Evolutionary conservation across 108 stramenopile genomes (phyloP), one percentile per base, ranked within the genome.

Genomic region (Cyclotella sp.): DNA sequence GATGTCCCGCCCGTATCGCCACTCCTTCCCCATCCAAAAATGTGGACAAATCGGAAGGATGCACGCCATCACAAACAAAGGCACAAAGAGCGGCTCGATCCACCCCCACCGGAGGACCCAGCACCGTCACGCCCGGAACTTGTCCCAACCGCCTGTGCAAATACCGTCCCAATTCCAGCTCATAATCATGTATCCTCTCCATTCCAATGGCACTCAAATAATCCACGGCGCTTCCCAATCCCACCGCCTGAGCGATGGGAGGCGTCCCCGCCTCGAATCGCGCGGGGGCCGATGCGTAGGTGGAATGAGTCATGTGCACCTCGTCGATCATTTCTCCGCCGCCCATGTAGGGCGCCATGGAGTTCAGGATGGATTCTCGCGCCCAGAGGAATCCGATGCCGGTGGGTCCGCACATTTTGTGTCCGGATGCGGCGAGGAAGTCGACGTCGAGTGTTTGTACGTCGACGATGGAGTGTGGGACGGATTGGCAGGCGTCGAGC

Each of bases 371-470:
- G 0, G 81, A 82, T 72, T 92, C 89, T 52, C 66, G 79, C 0
- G 91, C 96, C 94, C 94, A 98, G 0, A 99, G 87, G 61, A 97
- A 94, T 0, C 97, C 98, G 72, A 99, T 94, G 4, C 99, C 99
- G 41, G 97, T 99, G 10, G 99, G 98, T 10, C 95, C 98, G 61
- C 97, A 97, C 87, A 97, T 96, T 87, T 99, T 99, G 79, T 99
- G 99, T 18, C 98, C 98, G 22, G 97, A 97, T 15, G 95, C 84
- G 19, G 96, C 97, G 39, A 99, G 55, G 73, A 98, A 97, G 81
- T 99, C 99, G 19, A 95, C 90, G n/a, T 91, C 93, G 16, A 97
- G 73, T 19, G 80, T 79, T 78, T 90, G 90, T 1, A 98, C 97
- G 71, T 98, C 89, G 16, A 99, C 93, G 0, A 68, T 70, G 79